Evolutionary conservation across 345 rosid genomes (phyloP).

Genomic region (Ceriops tagal): DNA sequence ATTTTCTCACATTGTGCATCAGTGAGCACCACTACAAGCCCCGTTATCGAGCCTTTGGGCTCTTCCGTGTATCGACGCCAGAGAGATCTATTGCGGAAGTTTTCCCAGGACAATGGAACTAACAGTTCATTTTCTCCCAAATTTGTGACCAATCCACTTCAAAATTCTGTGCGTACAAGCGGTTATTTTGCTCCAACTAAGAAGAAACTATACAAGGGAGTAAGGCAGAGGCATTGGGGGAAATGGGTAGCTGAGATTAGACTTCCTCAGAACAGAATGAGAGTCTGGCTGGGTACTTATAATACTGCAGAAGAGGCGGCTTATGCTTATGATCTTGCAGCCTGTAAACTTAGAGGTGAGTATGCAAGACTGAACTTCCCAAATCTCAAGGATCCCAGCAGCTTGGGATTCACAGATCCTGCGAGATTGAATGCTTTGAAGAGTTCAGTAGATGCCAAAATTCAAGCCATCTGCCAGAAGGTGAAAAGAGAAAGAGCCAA

Average conservation of each 20-base stretch:
- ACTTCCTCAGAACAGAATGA: conserved; percentile 87
- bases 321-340: conserved; percentile 88
- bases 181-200: conserved; percentile 29
- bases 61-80: conserved; percentile 85
- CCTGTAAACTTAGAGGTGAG: conserved; percentile 87
- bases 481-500: conserved; percentile 56
- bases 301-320: conserved; percentile 88
- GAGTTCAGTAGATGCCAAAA: conserved; percentile 70
- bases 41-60: conserved; percentile 50
- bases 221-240: conserved; percentile 98
- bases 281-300: conserved; percentile 91
- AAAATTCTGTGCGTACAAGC: conserved; percentile 29
- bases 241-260: conserved; percentile 98
- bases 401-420: conserved; percentile 54
- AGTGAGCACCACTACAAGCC: conserved; percentile 12
- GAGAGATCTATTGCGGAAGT: conserved; percentile 66
- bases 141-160: conserved; percentile 9
- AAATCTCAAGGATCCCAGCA: conserved; percentile 55
- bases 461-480: conserved; percentile 79
- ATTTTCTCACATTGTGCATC: conserved; percentile 61
- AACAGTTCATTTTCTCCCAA: conserved; percentile 4
- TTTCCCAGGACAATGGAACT: conserved; percentile 48
- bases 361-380: conserved; percentile 87
- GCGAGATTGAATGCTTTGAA: conserved; percentile 55
- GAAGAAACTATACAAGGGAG: conserved; percentile 93